Percentiles rank a stretch among this genome's conserved stretches.
phyloP scores from a whole-genome alignment of 352 stramenopile genomes.

The Blastocystis sp. region DNA sequence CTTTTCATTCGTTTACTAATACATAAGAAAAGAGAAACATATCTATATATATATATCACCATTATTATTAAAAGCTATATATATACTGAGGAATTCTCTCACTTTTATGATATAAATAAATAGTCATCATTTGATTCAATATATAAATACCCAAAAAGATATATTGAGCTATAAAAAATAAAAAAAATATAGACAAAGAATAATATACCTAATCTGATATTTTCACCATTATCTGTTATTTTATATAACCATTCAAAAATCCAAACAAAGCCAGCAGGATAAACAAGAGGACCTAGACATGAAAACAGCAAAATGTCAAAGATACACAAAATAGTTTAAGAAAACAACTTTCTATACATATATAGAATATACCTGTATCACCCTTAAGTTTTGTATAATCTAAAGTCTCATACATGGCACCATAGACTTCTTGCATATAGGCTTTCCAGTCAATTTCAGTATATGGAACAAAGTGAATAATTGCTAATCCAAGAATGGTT shows the following conservation, averaged over 20 bases:
- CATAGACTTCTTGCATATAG: slow-evolving; percentile 91
- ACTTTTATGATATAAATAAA: slow-evolving; percentile 58
- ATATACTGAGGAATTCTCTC: slow-evolving; percentile 12
- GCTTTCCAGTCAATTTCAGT: slow-evolving; percentile 93
- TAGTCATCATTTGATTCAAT: slow-evolving; percentile 58
- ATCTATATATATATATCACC: slow-evolving; percentile 39
- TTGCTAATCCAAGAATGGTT: neutral
- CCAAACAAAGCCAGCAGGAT: slow-evolving; percentile 89
- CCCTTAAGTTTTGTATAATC: slow-evolving; percentile 82
- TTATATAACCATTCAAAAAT: slow-evolving; percentile 72
- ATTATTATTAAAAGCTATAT: neutral
- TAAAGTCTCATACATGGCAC: slow-evolving; percentile 69
- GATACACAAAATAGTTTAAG: no score
- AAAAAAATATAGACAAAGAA: neutral
- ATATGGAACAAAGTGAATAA: slow-evolving; percentile 35
- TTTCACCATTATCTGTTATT: slow-evolving; percentile 61
- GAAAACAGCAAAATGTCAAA: no score
- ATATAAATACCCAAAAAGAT: slow-evolving; percentile 82
- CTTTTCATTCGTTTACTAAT: slow-evolving; percentile 84
- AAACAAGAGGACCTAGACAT: slow-evolving; percentile 79
- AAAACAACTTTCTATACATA: neutral
- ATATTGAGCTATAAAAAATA: slow-evolving; percentile 58
- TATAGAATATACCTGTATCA: slow-evolving; percentile 50
- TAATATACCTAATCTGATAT: slow-evolving; percentile 54
- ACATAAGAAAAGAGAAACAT: slow-evolving; percentile 65